Conservation (phyloP, 345 rosid genomes). For the Noccaea caerulescens region DNA sequence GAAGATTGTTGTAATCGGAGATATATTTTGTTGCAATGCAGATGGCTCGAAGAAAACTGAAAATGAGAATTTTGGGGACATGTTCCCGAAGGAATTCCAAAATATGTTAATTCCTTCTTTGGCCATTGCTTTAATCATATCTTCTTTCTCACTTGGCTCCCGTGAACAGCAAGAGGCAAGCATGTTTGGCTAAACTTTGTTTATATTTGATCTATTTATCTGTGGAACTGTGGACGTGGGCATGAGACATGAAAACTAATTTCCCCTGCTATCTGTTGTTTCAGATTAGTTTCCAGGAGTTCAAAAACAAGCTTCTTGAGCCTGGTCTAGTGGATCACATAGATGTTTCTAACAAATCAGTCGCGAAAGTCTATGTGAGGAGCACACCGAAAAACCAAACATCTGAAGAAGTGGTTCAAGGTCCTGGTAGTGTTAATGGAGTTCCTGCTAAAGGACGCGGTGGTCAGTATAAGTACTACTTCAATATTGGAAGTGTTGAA, state of each 20-base stretch:
- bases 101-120: constrained; percentile 56
- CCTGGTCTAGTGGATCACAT: constrained; percentile 92
- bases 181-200: constrained; percentile 8
- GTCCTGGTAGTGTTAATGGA: constrained; percentile 43
- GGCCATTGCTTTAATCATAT: constrained; percentile 56
- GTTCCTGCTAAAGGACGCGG: constrained; percentile 54
- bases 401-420: constrained; percentile 52
- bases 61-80: constrained; percentile 53
- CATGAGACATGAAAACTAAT: constrained; percentile 7
- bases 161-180: constrained; percentile 71
- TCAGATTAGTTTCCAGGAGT: constrained; percentile 98
- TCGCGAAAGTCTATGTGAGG: constrained; percentile 84
- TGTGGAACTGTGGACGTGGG: not conserved
- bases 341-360: constrained; percentile 83
- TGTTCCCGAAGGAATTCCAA: constrained; percentile 53
- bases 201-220: not conserved
- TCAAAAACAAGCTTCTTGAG: constrained; percentile 89
- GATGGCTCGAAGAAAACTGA: constrained; percentile 71
- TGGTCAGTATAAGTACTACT: constrained; percentile 75
- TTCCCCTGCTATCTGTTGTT: constrained; percentile 4
- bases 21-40: constrained; percentile 49
- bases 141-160: constrained; percentile 50
- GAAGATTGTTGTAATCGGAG: constrained; percentile 6
- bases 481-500: constrained; percentile 86
- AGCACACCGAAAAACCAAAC: constrained; percentile 51